Evolutionary conservation across 805 yeast species (phyloP).

Genomic region (Candida vaughaniae): DNA sequence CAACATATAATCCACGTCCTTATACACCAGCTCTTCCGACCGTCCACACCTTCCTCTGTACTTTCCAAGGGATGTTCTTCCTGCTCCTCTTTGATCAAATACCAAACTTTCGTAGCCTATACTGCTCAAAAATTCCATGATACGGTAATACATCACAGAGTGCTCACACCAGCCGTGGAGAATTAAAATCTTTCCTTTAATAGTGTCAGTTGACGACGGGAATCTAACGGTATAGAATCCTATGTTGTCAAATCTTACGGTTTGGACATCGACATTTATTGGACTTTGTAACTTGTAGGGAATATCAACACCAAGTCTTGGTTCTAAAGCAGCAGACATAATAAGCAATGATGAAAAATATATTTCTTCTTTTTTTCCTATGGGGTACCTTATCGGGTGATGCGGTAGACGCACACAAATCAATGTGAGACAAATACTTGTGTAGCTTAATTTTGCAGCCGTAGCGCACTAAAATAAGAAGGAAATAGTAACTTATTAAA

Average conservation of each 20-base stretch:
- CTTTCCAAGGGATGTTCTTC: conserved; percentile 57
- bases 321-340: conserved; percentile 10
- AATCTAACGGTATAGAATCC: conserved; percentile 12
- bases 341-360: too few species aligned
- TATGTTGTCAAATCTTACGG: conserved; percentile 10
- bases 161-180: conserved; percentile 76
- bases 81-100: conserved; percentile 77
- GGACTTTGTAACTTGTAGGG: conserved; percentile 9
- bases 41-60: conserved; percentile 49
- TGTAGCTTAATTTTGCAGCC: too few species aligned
- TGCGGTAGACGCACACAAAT: too few species aligned
- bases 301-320: conserved; percentile 11
- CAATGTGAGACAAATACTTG: too few species aligned
- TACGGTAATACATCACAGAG: conserved; percentile 45
- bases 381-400: neutral
- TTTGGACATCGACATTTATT: neutral
- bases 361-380: neutral
- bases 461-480: too few species aligned
- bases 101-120: conserved; percentile 63
- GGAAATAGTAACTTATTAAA: too few species aligned
- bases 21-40: conserved; percentile 52
- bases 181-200: conserved; percentile 51
- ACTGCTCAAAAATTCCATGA: conserved; percentile 51
- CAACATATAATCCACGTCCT: conserved; percentile 60
- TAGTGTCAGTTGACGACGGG: conserved; percentile 2